Base-by-base conservation (phyloP, 202 grass and related monocot species). In the Hordeum pubiflorum region DNA sequence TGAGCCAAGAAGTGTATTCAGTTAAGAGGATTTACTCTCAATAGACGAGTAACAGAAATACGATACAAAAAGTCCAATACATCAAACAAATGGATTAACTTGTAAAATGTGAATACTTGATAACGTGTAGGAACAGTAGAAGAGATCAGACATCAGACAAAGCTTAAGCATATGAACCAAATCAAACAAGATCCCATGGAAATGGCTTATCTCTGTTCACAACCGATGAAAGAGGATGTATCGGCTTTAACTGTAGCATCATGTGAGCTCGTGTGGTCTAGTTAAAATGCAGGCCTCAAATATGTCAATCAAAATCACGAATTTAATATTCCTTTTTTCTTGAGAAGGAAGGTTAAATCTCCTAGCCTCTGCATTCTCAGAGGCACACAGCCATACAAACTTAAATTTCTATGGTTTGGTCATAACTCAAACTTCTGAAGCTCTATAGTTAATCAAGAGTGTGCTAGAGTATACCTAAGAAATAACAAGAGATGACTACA, bases 391-490 rank as follows among this genome's bases (percentile, higher is more conserved):
- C 14, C 46, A 50, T 50, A 50, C 13, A 48, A 50, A 50, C 46
- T 50, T 14, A 48, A 48, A 48, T 4, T 58, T 18, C 3, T n/a
- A 21, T 67, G 18, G 17, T 83, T 76, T 44, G 15, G 15, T 13
- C 71, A 58, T 9, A 76, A n/a, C 13, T 77, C 32, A 77, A 72
- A 86, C 14, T 74, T 87, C n/a, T n/a, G 3, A 67, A 68, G 37
- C 7, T 5, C n/a, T 23, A 65, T 34, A 74, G 7, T 80, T 40
- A 59, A 66, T 39, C 11, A 74, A 87, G 33, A 56, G 27, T 67
- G 32, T 83, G 22, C 36, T 79, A 65, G 13, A 64, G 37, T 31
- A 76, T 61, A 64, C 0, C 18, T 66, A 37, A 69, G 13, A 62
- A 63, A 22, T 38, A 18, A 33, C 73, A 68, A 40, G 20, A 60